A percentile compares a stretch with the other conserved stretches of the same genome.
phyloP scores from a whole-genome alignment of 164 flowering plant genomes.

The Cinnamomum chago region DNA sequence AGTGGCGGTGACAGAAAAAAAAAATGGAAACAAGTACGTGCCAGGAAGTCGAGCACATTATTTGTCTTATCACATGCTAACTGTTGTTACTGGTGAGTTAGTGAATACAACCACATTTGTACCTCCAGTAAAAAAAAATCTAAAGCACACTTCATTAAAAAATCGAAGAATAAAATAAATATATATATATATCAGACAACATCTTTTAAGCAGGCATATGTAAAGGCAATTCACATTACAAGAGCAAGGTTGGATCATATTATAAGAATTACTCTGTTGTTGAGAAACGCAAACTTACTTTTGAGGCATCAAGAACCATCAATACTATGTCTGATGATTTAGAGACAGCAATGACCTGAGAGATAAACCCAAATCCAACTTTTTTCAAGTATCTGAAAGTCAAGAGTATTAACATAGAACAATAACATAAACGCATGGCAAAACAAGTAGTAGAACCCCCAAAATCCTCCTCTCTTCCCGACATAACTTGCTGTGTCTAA shows the following conservation, averaged over 20 bases:
- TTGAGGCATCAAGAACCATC: slow-evolving; percentile 99
- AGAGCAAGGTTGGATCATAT: no score
- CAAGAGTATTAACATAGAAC: background rate
- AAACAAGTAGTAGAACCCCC: background rate
- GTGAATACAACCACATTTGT: background rate
- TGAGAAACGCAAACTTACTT: slow-evolving; percentile 24
- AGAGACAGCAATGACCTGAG: slow-evolving; percentile 98
- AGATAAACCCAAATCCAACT: slow-evolving; percentile 8
- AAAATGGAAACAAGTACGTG: no score
- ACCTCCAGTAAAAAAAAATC: background rate
- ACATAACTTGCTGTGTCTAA: no score
- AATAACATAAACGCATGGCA: background rate
- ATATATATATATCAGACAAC: no score
- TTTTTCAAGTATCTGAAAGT: background rate
- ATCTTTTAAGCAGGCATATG: no score
- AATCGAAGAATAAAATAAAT: no score
- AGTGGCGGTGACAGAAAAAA: no score
- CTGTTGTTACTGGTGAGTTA: background rate
- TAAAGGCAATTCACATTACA: no score
- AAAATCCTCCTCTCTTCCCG: no score
- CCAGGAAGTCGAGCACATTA: no score
- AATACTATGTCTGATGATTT: slow-evolving; percentile 96
- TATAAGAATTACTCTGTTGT: no score
- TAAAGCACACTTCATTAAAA: background rate
- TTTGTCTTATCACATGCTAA: background rate